These are phyloP conservation scores for Blastobotrys malaysiensis DNA, from an alignment of 1,139 yeast genomes.

Conservation along the genomic window DNA sequence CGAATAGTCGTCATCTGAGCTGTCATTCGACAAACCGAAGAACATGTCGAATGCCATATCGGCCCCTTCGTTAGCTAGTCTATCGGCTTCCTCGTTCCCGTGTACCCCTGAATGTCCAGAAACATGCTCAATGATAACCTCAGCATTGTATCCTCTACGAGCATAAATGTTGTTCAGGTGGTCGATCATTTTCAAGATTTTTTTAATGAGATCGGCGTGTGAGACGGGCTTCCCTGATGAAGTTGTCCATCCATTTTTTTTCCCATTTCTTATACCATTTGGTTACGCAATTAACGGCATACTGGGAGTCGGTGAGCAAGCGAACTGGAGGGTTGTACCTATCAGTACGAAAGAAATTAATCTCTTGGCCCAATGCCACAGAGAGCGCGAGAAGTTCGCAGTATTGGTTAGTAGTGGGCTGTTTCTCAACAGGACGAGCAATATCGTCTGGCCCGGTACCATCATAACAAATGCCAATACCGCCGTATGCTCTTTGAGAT, in stretches of 20 bases:
- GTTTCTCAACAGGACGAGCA: conserved; percentile 39
- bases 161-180: conserved; percentile 28
- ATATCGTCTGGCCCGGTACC: conserved; percentile 48
- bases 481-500: conserved; percentile 43
- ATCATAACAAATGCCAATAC: conserved; percentile 73
- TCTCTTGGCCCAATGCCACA: conserved; percentile 42
- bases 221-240: conserved; percentile 1
- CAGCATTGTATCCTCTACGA: conserved; percentile 15
- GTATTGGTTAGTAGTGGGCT: conserved; percentile 65
- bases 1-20: too few relatives aligned
- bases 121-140: conserved; percentile 52
- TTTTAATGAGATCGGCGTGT: conserved; percentile 10
- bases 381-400: conserved; percentile 70
- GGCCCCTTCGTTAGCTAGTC: conserved; percentile 43
- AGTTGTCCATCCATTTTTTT: conserved; percentile 45
- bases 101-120: conserved; percentile 61
- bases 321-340: not conserved
- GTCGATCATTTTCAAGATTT: conserved; percentile 22
- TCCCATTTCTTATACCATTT: conserved; percentile 53
- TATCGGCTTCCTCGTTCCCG: conserved; percentile 79
- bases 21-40: too few relatives aligned
- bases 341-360: not conserved
- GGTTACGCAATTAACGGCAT: conserved; percentile 45
- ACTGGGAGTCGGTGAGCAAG: conserved; percentile 53
- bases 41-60: too few relatives aligned